These are phyloP conservation scores for Phyllosticta citribraziliensis DNA, from an alignment of 2,329 filamentous ascomycete species.

Conservation along the genomic window DNA sequence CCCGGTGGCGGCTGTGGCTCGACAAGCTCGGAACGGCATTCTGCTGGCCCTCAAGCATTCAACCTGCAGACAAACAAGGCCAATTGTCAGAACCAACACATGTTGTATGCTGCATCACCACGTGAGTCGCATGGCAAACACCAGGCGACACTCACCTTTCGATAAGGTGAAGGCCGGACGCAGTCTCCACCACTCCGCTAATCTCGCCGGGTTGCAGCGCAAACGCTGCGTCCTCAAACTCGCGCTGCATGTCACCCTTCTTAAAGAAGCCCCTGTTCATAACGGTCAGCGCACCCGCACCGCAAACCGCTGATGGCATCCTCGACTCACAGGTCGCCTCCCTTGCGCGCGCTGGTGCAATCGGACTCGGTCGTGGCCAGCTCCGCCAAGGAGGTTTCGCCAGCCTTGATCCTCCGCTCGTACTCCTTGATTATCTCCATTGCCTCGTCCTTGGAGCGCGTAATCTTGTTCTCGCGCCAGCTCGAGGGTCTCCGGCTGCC, in stretches of 20 bases:
- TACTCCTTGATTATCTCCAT: slow-evolving; percentile 64
- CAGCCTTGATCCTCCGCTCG: slow-evolving; percentile 64
- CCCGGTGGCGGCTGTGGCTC: not conserved
- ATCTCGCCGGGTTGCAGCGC: slow-evolving; percentile 78
- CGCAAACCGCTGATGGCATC: not conserved
- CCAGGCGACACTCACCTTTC: slow-evolving; percentile 58
- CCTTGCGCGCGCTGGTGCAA: slow-evolving; percentile 90
- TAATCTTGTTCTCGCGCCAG: slow-evolving; percentile 88
- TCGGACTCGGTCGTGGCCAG: slow-evolving; percentile 85
- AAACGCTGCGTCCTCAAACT: slow-evolving; percentile 95
- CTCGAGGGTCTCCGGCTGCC: slow-evolving; percentile 82
- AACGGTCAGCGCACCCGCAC: slow-evolving; percentile 13
- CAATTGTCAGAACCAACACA: not conserved
- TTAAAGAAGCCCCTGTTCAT: slow-evolving; percentile 71
- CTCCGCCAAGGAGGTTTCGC: slow-evolving; percentile 62
- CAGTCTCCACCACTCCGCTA: slow-evolving; percentile 80
- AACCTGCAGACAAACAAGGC: not conserved
- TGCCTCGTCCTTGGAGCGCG: slow-evolving; percentile 79
- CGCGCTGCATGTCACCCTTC: slow-evolving; percentile 92
- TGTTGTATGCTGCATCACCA: not conserved
- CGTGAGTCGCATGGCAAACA: not conserved
- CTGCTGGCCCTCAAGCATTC: not conserved
- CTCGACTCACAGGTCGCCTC: slow-evolving; percentile 61
- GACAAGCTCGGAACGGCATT: not conserved
- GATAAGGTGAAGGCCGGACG: slow-evolving; percentile 90